phyloP scores from a whole-genome alignment of 352 stramenopile species.

The Phytopythium chamaehyphon region DNA sequence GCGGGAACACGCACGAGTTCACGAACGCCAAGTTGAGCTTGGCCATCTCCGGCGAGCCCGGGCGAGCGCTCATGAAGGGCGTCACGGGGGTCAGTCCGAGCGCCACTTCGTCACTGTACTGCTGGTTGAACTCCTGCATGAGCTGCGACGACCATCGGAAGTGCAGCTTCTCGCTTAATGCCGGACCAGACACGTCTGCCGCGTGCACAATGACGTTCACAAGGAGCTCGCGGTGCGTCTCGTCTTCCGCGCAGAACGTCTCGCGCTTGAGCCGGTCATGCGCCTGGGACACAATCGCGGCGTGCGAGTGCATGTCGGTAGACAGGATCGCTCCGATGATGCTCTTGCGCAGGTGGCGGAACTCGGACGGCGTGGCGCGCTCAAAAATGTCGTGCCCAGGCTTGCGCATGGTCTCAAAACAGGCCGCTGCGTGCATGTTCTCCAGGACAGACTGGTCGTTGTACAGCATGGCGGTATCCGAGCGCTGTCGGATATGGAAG shows the following conservation, averaged over 20 bases:
- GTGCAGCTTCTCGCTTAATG: conserved; percentile 47
- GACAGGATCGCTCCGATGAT: conserved; percentile 79
- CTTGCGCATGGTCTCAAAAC: conserved; percentile 74
- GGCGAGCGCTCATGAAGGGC: conserved; percentile 73
- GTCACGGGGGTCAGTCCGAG: conserved; percentile 51
- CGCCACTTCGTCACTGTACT: conserved; percentile 69
- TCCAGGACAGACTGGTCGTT: conserved; percentile 88
- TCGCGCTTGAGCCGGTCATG: conserved; percentile 62
- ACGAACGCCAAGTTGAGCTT: conserved; percentile 83
- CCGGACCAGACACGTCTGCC: conserved; percentile 76
- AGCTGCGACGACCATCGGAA: conserved; percentile 63
- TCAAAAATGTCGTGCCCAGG: conserved; percentile 69
- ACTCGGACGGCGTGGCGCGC: conserved; percentile 27
- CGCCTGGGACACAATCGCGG: conserved; percentile 60
- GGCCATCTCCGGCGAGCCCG: conserved; percentile 54
- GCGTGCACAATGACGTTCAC: conserved; percentile 75
- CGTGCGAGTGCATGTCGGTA: conserved; percentile 82
- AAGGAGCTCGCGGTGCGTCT: conserved; percentile 57
- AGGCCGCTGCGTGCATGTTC: conserved; percentile 83
- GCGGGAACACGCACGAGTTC: conserved; percentile 77
- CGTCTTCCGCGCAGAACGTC: conserved; percentile 46
- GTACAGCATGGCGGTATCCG: conserved; percentile 78
- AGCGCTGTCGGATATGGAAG: conserved; percentile 80
- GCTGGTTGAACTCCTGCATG: conserved; percentile 78
- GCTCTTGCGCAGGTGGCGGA: conserved; percentile 54